Percentiles rank a stretch among this genome's conserved stretches.
Evolutionary conservation across 257 asterid genomes (phyloP).

Genomic region (Buddleja alternifolia): DNA sequence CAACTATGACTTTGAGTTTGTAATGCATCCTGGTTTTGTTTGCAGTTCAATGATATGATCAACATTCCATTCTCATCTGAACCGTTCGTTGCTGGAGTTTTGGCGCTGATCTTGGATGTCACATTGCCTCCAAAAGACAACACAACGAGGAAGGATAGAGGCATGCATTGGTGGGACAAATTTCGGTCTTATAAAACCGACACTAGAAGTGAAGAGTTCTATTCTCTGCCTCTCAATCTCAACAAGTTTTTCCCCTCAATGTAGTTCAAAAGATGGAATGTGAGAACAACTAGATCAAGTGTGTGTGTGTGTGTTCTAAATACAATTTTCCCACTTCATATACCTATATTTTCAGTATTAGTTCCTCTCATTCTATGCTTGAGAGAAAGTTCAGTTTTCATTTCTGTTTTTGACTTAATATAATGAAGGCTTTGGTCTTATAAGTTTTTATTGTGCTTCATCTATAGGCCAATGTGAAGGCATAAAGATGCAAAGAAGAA

Average conservation of each 20-base stretch:
- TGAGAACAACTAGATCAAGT: background rate
- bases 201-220: slow-evolving; percentile 87
- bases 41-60: slow-evolving; percentile 91
- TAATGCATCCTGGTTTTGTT: background rate
- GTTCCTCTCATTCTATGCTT: background rate
- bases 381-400: background rate
- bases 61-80: slow-evolving; percentile 85
- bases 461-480: too few relatives aligned
- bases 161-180: slow-evolving; percentile 95
- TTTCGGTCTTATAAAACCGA: slow-evolving; percentile 77
- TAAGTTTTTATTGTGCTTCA: too few relatives aligned
- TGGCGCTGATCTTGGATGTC: slow-evolving; percentile 69
- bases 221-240: slow-evolving; percentile 81
- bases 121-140: slow-evolving; percentile 69
- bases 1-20: background rate
- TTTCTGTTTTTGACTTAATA: background rate
- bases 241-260: slow-evolving; percentile 94
- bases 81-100: slow-evolving; percentile 72
- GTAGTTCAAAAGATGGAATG: slow-evolving; percentile 36
- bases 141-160: slow-evolving; percentile 73
- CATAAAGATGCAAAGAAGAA: too few relatives aligned
- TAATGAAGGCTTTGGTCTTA: background rate
- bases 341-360: background rate
- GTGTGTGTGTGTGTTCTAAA: slow-evolving; percentile 18
- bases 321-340: background rate